Evolutionary conservation across 1,284 basidiomycete genomes (phyloP).

Genomic region (Peniophora sp.): DNA sequence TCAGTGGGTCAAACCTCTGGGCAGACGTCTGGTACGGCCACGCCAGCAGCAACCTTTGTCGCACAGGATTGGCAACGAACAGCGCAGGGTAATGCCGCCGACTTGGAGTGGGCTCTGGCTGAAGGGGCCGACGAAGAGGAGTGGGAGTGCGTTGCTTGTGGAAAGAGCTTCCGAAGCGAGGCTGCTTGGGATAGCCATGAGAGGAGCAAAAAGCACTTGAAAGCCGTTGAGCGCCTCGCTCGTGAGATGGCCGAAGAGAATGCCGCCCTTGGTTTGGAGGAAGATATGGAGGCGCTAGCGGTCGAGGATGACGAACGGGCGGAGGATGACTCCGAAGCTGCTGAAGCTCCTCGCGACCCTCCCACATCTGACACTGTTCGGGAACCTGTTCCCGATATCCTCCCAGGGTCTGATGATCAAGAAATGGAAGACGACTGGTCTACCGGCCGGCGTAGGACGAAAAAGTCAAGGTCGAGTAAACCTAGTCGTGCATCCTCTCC

Average conservation of each 20-base stretch:
- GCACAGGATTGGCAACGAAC: constrained; percentile 83
- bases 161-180: constrained; percentile 86
- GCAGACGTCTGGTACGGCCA: constrained; percentile 9
- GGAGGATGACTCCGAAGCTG: constrained; percentile 6
- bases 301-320: constrained; percentile 14
- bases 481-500: no score
- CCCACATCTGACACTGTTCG: no score
- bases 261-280: constrained; percentile 41
- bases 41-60: constrained; percentile 38
- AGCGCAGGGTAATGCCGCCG: constrained; percentile 34
- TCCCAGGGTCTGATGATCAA: no score
- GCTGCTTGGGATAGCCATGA: constrained; percentile 97
- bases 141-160: constrained; percentile 96
- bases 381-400: no score
- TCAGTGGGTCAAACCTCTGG: constrained; percentile 22
- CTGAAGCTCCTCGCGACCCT: neutral
- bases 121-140: constrained; percentile 68
- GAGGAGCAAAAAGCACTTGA: constrained; percentile 91
- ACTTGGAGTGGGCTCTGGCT: constrained; percentile 62
- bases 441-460: no score
- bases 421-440: no score
- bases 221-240: constrained; percentile 73
- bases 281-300: constrained; percentile 12
- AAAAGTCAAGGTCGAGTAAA: no score
- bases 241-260: constrained; percentile 74